Base-by-base conservation (phyloP, 208 protist genomes). In the Leishmania martiniquensis region DNA sequence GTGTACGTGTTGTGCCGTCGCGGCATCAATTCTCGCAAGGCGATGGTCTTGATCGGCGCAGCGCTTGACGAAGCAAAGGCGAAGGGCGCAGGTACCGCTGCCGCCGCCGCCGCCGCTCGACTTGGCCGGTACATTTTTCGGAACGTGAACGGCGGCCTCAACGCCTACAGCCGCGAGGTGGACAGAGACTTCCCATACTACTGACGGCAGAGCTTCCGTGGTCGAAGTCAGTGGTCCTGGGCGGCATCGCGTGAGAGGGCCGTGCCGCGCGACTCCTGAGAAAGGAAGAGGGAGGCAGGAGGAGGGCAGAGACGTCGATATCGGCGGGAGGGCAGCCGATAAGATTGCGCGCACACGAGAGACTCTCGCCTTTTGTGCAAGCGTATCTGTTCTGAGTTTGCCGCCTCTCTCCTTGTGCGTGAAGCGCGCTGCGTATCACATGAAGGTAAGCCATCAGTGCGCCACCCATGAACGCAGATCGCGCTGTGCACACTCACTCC, bases 121-220 rank as follows among this genome's bases (percentile, higher is more conserved):
- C 54, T 75, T 42, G 59, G 55, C 42, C 22, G 51, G 9, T 75
- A 60, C 32, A 63, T 76, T 1, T 76, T 95, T 45, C 76, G 83
- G 34, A 96, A 94, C 77, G 91, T 97, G 0, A 86, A 93, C 37
- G 94, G 94, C n/a, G 94, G 94, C 29, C 85, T 97, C 17, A 97
- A 96, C 68, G 84, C 84, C 13, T 97, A 92, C 68, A 84, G 91
- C 78, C 39, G 34, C 1, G 73, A 89, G 10, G 89, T 89, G 13
- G 90, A 96, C 63, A 42, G 29, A 1, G 70, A 39, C 20, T 97
- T 97, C 70, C 94, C 94, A 20, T 96, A 90, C 76, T 97, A 91
- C 75, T 91, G 67, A 93, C 10, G 9, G 54, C 67, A 9, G 29
- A 63, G 57, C 57, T 37, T 25, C 57, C 5, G 15, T 12, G 29